These are phyloP conservation scores for Boletus eberwhitei DNA, from an alignment of 768 basidiomycete species.

Conservation along the genomic window DNA sequence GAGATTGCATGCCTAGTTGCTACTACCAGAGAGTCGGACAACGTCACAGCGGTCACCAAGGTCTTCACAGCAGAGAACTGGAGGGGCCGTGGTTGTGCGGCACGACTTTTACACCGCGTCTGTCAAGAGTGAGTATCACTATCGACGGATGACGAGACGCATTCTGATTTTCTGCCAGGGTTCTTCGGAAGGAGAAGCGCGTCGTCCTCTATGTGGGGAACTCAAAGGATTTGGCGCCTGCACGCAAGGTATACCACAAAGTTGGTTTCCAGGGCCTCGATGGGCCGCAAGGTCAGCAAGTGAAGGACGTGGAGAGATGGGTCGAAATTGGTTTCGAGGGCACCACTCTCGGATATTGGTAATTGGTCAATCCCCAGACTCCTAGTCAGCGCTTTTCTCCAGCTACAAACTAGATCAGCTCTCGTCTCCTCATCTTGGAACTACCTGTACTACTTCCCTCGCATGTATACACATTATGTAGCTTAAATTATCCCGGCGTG, in stretches of 20 bases:
- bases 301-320: slow-evolving; percentile 18
- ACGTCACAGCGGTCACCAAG: slow-evolving; percentile 65
- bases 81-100: slow-evolving; percentile 56
- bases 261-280: slow-evolving; percentile 22
- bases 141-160: not conserved
- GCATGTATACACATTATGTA: not conserved
- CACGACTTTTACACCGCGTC: slow-evolving; percentile 56
- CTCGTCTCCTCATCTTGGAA: not conserved
- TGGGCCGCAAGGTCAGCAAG: not conserved
- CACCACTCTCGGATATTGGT: slow-evolving; percentile 21
- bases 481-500: not conserved
- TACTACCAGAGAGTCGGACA: slow-evolving; percentile 57
- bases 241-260: slow-evolving; percentile 21
- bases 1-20: slow-evolving; percentile 69
- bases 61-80: slow-evolving; percentile 59
- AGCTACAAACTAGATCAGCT: not conserved
- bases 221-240: slow-evolving; percentile 12
- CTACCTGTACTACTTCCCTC: not conserved
- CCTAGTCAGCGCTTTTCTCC: not conserved
- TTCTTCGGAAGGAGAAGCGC: slow-evolving; percentile 35
- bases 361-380: not conserved
- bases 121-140: slow-evolving; percentile 50
- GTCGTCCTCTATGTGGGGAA: slow-evolving; percentile 61
- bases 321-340: slow-evolving; percentile 16
- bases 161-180: slow-evolving; percentile 18